Evolutionary conservation across 192 early-diverging fungal genomes (phyloP), one percentile per base, ranked within the genome.

Genomic region (Backusella parvicylindrica): DNA sequence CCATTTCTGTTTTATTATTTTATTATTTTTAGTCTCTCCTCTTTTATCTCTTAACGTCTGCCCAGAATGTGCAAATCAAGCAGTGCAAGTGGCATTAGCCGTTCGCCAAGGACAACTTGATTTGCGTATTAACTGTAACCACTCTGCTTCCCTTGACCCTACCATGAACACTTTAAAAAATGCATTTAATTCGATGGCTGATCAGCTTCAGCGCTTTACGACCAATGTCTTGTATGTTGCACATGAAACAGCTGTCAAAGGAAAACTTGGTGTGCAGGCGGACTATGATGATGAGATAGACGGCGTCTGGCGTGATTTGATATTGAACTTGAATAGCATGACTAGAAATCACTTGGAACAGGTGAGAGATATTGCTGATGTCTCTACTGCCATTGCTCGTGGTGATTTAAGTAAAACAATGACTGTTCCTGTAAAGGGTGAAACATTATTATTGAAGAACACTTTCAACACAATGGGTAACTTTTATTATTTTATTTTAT

Each of bases 201-300:
- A 89, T 40, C 86, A 90, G 73, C 85, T 90, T n/a, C 77, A 83
- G 64, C 82, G 79, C 16, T 81, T 91, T 36, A 84, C 85, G 18
- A 74, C 82, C 6, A 86, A 90, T 68, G 86, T 92, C 8, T 89
- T 88, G 36, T 82, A 88, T 71, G 89, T 93, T 6, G 88, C 91
- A 30, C 86, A 85, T 15, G 89, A 93, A 68, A 88, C 89, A 12
- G 92, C 88, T 15, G 85, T 88, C 33, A 88, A 93, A 77, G 92
- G 94, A 3, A 87, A 89, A 40, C 84, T 95, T 4, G 94, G 92
- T 56, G 89, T 89, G 0, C 91, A 93, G 33, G 81, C 84, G 12
- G 78, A 80, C 13, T 79, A 84, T 18, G 53, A 56, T 49, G 40
- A 38, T 21, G 40, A 72, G 31, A 73, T 76, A 40, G 41, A 78